A percentile compares a stretch with the other conserved stretches of the same genome.
phyloP scores from a whole-genome alignment of 129 eudicot genomes.

The Flaveria ramosissima region DNA sequence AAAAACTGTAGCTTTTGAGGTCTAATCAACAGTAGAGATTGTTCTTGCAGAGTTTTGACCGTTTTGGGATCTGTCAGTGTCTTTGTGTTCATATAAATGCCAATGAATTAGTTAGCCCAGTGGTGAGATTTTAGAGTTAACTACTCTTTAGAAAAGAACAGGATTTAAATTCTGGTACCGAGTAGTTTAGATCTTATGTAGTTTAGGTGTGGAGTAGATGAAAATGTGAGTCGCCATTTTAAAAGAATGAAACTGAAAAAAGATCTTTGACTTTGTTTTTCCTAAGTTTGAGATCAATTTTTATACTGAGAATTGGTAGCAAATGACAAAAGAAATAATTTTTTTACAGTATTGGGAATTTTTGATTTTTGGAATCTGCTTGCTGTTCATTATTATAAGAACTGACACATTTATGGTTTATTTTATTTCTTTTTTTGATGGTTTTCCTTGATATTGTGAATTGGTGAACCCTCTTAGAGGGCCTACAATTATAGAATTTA shows the following conservation, averaged over 20 bases:
- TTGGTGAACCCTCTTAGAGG: not conserved
- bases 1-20: not conserved
- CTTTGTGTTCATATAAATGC: no score
- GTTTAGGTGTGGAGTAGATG: no score
- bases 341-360: not conserved
- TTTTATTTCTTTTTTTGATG: not conserved
- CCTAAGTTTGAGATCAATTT: not conserved
- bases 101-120: no score
- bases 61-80: no score
- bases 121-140: no score
- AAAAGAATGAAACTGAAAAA: not conserved
- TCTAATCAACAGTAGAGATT: no score
- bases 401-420: not conserved
- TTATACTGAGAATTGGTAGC: not conserved
- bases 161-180: no score
- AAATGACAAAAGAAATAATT: not conserved
- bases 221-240: no score
- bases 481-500: not conserved
- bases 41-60: not conserved
- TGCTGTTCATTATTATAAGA: not conserved
- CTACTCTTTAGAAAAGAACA: no score
- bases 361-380: not conserved
- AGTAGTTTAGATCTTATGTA: no score
- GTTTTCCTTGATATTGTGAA: slow-evolving; percentile 1
- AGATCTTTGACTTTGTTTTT: not conserved